Conservation (phyloP, 1,284 basidiomycete species). For the Irpex sp. region DNA sequence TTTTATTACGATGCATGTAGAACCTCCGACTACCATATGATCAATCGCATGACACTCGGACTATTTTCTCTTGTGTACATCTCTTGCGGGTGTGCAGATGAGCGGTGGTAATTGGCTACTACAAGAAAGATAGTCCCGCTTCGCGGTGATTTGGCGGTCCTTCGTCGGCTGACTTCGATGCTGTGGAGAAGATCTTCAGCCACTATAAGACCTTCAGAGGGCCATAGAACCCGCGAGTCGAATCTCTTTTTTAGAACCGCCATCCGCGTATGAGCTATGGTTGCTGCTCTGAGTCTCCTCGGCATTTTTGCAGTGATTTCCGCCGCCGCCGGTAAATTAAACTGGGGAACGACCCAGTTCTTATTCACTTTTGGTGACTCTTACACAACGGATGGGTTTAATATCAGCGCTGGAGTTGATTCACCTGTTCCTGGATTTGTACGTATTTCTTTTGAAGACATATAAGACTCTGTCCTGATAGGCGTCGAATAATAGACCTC, state of each 20-base stretch:
- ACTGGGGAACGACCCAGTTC: conserved; percentile 34
- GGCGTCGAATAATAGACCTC: conserved; percentile 36
- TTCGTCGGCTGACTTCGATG: conserved; percentile 6
- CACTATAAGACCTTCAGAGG: too few species aligned
- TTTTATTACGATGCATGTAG: too few species aligned
- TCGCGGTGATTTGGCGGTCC: conserved; percentile 10
- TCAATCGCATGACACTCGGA: too few species aligned
- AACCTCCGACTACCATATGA: too few species aligned
- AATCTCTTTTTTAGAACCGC: too few species aligned
- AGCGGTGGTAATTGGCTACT: neutral
- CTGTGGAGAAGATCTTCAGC: too few species aligned
- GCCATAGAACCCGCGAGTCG: too few species aligned
- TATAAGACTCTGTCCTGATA: conserved; percentile 5
- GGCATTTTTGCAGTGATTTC: conserved; percentile 13
- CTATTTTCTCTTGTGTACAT: too few species aligned
- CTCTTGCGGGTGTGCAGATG: too few species aligned
- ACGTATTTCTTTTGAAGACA: conserved; percentile 21
- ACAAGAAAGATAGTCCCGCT: neutral
- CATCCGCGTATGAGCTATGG: too few species aligned
- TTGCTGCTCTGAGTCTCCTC: neutral
- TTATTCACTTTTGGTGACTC: conserved; percentile 60
- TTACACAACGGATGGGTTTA: conserved; percentile 49
- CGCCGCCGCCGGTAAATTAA: conserved; percentile 20
- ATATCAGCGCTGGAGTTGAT: conserved; percentile 54
- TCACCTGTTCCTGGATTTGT: conserved; percentile 53